phyloP scores from a whole-genome alignment of 768 basidiomycete species.

The Amanita rubescens region DNA sequence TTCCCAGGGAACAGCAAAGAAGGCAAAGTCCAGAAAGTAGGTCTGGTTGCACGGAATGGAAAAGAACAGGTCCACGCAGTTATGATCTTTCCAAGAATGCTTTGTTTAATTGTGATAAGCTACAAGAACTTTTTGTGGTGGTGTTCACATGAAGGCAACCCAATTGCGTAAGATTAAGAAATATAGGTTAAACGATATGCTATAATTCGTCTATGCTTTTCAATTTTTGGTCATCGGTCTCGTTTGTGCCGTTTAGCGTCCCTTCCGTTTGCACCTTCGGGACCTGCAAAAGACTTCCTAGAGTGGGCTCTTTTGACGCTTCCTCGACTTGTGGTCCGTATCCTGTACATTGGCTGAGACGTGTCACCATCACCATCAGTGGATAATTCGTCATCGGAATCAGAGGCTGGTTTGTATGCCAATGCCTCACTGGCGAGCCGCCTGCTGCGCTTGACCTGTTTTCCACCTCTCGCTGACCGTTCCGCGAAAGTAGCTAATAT shows the following conservation, averaged over 20 bases:
- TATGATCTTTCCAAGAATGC: constrained; percentile 1
- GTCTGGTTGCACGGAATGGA: background rate
- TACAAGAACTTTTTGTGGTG: background rate
- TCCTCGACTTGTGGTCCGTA: constrained; percentile 17
- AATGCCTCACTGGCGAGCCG: constrained; percentile 26
- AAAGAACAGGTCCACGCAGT: background rate
- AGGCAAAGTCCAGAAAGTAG: constrained; percentile 2
- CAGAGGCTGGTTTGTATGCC: constrained; percentile 28
- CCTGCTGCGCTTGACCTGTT: constrained; percentile 15
- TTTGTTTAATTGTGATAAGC: background rate
- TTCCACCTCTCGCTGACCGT: constrained; percentile 12
- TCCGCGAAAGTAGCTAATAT: constrained; percentile 10
- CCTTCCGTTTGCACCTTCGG: constrained; percentile 21
- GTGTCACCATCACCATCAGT: constrained; percentile 20
- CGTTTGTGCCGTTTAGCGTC: constrained; percentile 24
- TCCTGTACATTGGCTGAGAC: constrained; percentile 3
- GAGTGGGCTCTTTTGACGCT: constrained; percentile 29
- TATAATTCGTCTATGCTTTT: background rate
- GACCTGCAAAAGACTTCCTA: constrained; percentile 16
- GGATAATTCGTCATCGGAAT: constrained; percentile 19
- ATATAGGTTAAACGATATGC: background rate
- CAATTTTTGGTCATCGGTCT: constrained; percentile 1
- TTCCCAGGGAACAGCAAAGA: background rate
- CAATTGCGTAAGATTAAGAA: constrained; percentile 1
- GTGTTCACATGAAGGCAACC: background rate